Evolutionary conservation across 371 early-diverging fungal genomes (phyloP).

Genomic region (Rhizopus microsporus): DNA sequence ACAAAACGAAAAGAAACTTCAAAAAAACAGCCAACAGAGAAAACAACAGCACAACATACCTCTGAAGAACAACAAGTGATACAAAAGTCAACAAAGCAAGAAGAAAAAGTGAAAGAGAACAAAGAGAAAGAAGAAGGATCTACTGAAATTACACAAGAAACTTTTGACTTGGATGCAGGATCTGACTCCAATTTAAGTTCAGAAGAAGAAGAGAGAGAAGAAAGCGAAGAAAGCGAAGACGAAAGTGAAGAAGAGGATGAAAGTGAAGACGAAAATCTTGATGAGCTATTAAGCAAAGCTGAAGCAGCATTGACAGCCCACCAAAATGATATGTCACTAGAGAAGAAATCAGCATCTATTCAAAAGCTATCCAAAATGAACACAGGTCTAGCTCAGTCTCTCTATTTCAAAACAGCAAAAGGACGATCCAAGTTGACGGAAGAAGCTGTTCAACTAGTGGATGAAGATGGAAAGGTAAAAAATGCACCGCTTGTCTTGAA

Average conservation of each 20-base stretch:
- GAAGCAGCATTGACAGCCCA: conserved; percentile 42
- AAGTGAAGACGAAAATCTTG: conserved; percentile 43
- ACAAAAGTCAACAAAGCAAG: neutral
- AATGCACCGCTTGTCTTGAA: conserved; percentile 25
- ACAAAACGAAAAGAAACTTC: neutral
- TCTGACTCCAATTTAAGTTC: neutral
- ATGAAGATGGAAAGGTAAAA: conserved; percentile 11
- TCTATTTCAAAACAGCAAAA: conserved; percentile 32
- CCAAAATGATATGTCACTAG: conserved; percentile 22
- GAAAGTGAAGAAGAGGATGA: neutral
- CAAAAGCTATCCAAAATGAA: conserved; percentile 45
- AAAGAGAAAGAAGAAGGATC: neutral
- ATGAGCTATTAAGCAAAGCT: conserved; percentile 50
- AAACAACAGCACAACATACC: too few species aligned
- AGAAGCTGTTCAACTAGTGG: conserved; percentile 26
- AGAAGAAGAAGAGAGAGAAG: neutral
- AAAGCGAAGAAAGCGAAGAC: neutral
- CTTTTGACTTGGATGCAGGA: conserved; percentile 17
- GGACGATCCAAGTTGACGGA: conserved; percentile 21
- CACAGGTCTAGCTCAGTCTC: conserved; percentile 27
- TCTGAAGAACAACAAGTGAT: too few species aligned
- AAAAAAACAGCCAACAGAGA: neutral
- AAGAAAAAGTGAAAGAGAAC: neutral
- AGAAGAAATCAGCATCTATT: conserved; percentile 15
- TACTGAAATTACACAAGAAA: conserved; percentile 4